phyloP scores from a whole-genome alignment of 306 rosid species.

The Ormosia emarginata region DNA sequence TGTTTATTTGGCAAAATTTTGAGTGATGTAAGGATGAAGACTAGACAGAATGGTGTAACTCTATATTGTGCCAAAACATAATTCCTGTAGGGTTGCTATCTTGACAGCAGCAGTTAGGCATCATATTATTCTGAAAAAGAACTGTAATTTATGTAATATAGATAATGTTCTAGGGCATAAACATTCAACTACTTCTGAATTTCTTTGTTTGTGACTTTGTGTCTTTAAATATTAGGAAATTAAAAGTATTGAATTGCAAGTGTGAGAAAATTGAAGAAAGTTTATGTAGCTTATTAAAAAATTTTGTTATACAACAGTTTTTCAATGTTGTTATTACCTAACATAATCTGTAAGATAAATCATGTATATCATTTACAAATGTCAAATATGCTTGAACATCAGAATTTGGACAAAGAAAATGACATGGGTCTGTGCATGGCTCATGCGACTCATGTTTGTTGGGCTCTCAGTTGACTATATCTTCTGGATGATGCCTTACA shows the following conservation, averaged over 20 bases:
- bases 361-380: not conserved
- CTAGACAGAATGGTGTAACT: not conserved
- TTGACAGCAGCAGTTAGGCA: not conserved
- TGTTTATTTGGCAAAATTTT: not conserved
- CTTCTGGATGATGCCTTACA: not conserved
- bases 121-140: not conserved
- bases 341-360: not conserved
- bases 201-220: not conserved
- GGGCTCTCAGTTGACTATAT: not conserved
- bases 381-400: not conserved
- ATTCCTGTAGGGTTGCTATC: not conserved
- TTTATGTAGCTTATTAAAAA: not conserved
- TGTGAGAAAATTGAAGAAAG: not conserved
- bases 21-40: not conserved
- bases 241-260: not conserved
- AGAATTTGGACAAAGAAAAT: not conserved
- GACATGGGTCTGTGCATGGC: not conserved
- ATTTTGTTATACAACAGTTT: not conserved
- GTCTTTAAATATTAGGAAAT: not conserved
- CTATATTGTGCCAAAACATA: not conserved
- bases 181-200: not conserved
- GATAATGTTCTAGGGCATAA: not conserved
- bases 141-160: not conserved
- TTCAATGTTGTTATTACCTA: not conserved
- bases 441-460: not conserved